These are phyloP conservation scores for Zymoseptoria crescenta DNA, from an alignment of 2,329 filamentous ascomycete genomes.

Conservation along the genomic window DNA sequence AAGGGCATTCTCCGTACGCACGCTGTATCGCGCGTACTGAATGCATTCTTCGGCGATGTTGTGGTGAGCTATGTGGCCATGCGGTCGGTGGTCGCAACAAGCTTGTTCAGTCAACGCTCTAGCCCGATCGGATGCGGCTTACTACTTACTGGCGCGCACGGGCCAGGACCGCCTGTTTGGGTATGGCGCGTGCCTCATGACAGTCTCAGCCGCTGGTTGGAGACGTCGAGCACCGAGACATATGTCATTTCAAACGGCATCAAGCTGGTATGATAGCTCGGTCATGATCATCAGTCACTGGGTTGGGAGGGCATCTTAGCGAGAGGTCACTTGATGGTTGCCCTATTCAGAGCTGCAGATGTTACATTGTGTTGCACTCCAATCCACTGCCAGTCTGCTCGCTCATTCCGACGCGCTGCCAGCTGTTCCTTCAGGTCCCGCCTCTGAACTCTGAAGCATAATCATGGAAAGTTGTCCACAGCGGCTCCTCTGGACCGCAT, in stretches of 20 bases:
- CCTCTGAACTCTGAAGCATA: slow-evolving; percentile 13
- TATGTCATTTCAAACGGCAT: too few species aligned
- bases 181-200: background rate
- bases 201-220: background rate
- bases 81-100: background rate
- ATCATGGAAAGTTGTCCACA: slow-evolving; percentile 11
- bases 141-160: too few species aligned
- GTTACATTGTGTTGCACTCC: too few species aligned
- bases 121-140: background rate
- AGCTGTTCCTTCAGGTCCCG: background rate
- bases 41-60: slow-evolving; percentile 10
- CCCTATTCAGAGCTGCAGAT: too few species aligned
- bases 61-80: background rate
- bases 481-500: slow-evolving; percentile 4
- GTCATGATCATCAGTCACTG: too few species aligned
- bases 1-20: slow-evolving; percentile 49
- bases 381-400: too few species aligned
- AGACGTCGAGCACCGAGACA: background rate
- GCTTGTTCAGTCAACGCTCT: background rate
- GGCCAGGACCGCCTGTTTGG: background rate
- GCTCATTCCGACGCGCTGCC: background rate
- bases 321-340: too few species aligned
- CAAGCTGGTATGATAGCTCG: background rate
- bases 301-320: too few species aligned
- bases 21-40: slow-evolving; percentile 6